Base-by-base conservation (phyloP, 129 eudicot species). In the Deinandra increscens region DNA sequence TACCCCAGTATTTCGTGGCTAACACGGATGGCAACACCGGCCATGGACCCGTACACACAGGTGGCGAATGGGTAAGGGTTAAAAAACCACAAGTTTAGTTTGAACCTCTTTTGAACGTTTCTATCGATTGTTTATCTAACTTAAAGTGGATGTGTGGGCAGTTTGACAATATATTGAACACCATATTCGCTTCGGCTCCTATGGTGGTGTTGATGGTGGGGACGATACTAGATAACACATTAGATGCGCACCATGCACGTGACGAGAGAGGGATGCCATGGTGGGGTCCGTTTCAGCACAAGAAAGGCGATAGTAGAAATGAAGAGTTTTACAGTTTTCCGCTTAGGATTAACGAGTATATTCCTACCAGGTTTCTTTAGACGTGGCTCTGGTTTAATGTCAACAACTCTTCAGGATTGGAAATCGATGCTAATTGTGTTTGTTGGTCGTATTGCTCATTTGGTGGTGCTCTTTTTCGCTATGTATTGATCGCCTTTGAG, bases 271-370 rank as follows among this genome's bases (percentile, higher is more conserved):
- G 97, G 50, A 48, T 91, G 20, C 94, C 97, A 5, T 91, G 97
- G 97, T 78, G 94, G 85, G 74, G 60, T 4, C 97, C 96, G 7
- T 91, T 91, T 71, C 97, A 88, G 67, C 80, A 67, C 61, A 88
- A 89, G 79, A 84, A 82, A 20, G 97, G 97, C 38, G 97, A 91
- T 66, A 78, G 85, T 82, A 80, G 97, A 71, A 91, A 91, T 31
- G 97, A 88, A 49, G 97, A 91, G 77, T 91, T 91, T 64, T 91
- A 91, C 78, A 82, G 90, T 69, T 86, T 75, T 59, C 97, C 96
- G 72, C 71, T 84, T 61, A 77, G 95, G 73, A 73, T 91, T 49
- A 74, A 64, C 17, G 94, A 84, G 80, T 84, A 64, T 38, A 73
- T 91, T 59, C 91, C 96, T 29, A 62, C 82, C 5, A 86, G 97